Percentiles rank a stretch among this genome's conserved stretches.
phyloP scores from a whole-genome alignment of 345 rosid species.

The Carallia brachiata region DNA sequence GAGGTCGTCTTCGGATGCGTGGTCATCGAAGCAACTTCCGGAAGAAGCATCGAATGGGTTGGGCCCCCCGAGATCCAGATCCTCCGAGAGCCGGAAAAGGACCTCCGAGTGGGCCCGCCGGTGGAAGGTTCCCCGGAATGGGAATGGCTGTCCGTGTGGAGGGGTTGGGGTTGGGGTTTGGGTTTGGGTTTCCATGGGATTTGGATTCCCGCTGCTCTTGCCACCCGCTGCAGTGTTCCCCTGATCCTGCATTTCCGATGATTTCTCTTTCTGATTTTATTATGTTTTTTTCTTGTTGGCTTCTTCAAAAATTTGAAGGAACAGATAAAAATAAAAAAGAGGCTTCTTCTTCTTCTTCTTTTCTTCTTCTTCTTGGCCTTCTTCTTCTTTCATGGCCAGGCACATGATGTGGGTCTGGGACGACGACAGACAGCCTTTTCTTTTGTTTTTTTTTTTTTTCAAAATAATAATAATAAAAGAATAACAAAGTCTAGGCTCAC shows the following conservation, averaged over 20 bases:
- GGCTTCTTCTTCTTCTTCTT: neutral
- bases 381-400: neutral
- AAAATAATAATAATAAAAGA: too few relatives aligned
- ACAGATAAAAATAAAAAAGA: neutral
- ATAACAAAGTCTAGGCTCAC: too few relatives aligned
- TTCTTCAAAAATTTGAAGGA: conserved; percentile 12
- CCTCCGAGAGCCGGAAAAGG: conserved; percentile 21
- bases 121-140: conserved; percentile 26
- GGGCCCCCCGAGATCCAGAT: conserved; percentile 21
- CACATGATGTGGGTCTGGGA: neutral
- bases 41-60: conserved; percentile 14
- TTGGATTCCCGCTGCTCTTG: neutral
- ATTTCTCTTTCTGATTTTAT: too few relatives aligned
- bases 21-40: conserved; percentile 18
- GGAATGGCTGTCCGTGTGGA: conserved; percentile 16
- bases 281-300: neutral
- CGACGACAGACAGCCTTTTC: neutral
- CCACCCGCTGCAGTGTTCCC: conserved; percentile 3
- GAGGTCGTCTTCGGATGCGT: conserved; percentile 28
- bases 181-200: conserved; percentile 6
- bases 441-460: neutral
- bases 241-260: conserved; percentile 41
- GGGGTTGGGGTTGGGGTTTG: conserved; percentile 5
- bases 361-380: neutral
- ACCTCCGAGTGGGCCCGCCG: conserved; percentile 30